Evolutionary conservation across 148 eudicot genomes (phyloP), one percentile per base, ranked within the genome.

Genomic region (Oxyria digyna): DNA sequence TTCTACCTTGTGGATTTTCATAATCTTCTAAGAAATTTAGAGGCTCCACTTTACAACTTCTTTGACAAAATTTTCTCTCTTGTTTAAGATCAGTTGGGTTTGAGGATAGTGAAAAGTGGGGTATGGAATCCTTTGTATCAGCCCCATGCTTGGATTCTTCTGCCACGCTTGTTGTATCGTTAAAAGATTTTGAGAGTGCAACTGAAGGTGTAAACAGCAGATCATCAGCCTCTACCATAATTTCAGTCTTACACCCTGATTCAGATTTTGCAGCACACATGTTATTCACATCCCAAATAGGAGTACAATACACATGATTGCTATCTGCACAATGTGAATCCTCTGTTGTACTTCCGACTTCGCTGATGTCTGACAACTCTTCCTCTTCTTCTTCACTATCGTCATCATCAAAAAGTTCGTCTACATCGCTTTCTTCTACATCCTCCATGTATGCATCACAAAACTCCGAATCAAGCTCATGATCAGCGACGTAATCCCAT

Each of bases 361-460:
- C 83, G 65, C 45, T 54, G 62, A 67, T 62, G 11, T 78, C 78
- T 42, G 48, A 11, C 62, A 66, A 66, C 17, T 45, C 65, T 43
- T 77, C 67, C 18, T 73, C 74, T 23, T 70, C 77, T 24, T 76
- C 81, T 24, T 69, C 65, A 37, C 38, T 2, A 6, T 38, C 41
- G 0, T 38, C 41, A 38, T 73, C 81, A 33, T 68, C 73, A 73
- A 40, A 74, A 38, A 59, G 55, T 74, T 75, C 76, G 49, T 64
- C 82, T 59, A 71, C 78, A 48, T 84, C 86, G 64, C 79, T 77
- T 54, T 86, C 94, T 70, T 78, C 85, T 37, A 78, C 63, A 71
- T 84, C 83, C 74, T 87, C 96, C 83, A 83, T 77, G 73, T 85
- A 89, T 23, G 87, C 93, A 78, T 87, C 78, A 32, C 81, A 80